phyloP scores from a whole-genome alignment of 306 rosid species.

The Pyrus bretschneideri region DNA sequence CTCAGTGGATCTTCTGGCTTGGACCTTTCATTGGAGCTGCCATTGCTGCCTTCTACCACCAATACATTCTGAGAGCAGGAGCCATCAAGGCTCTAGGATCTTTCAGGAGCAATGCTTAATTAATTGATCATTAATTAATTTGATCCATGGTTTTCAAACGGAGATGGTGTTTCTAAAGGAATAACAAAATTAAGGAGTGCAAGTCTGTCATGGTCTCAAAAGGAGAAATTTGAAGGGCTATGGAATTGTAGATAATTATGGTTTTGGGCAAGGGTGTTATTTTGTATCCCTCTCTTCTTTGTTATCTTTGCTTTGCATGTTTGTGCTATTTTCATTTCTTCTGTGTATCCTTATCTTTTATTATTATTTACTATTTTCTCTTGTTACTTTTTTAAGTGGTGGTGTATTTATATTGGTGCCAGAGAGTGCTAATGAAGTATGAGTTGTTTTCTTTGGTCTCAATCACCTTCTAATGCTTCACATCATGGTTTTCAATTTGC shows the following conservation, averaged over 20 bases:
- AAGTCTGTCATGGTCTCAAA: constrained; percentile 10
- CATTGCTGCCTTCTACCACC: constrained; percentile 80
- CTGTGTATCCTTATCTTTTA: constrained; percentile 18
- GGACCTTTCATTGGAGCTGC: constrained; percentile 89
- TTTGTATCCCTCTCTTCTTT: constrained; percentile 30
- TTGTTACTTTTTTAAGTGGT: constrained; percentile 10
- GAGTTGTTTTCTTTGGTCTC: constrained; percentile 13
- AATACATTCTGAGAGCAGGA: constrained; percentile 63
- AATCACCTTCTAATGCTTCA: constrained; percentile 7
- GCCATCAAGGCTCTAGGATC: constrained; percentile 94
- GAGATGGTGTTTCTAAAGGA: constrained; percentile 15
- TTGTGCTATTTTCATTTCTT: constrained; percentile 17
- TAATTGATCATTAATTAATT: not conserved
- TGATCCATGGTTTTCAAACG: not conserved
- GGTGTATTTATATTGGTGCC: constrained; percentile 16
- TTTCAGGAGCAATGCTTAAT: constrained; percentile 80
- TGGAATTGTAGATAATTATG: constrained; percentile 58
- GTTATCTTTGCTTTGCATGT: constrained; percentile 11
- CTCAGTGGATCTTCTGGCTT: constrained; percentile 96
- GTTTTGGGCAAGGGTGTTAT: constrained; percentile 21
- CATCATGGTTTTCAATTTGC: not conserved
- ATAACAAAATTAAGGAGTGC: constrained; percentile 37
- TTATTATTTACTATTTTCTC: not conserved
- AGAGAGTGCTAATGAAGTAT: not conserved
- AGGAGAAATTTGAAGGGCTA: constrained; percentile 19